Base-by-base conservation (phyloP, 2,329 filamentous ascomycete genomes). In the Phoma sp. region DNA sequence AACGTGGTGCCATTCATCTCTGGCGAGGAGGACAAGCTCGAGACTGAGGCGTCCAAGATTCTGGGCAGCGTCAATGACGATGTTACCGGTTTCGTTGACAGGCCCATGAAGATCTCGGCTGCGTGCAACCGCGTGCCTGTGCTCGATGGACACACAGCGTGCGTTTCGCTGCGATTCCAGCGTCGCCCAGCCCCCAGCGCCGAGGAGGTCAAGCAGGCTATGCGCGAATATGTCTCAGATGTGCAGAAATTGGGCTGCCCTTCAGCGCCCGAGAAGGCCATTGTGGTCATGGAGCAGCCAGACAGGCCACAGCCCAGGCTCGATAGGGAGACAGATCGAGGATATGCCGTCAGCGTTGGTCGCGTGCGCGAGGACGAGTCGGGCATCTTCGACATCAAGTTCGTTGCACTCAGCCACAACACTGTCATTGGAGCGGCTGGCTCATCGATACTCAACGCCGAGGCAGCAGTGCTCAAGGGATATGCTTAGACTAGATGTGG, bases 381-480 rank as follows among this genome's bases (percentile, higher is more conserved):
- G 60, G 91, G 91, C 19, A 89, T 96, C 63, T 97, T 97, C 70
- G 95, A 98, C 73, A 85, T 98, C 74, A 93, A 96, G 76, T 98
- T 98, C 76, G 93, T 95, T 59, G 92, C 92, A 22, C 80, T 98
- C 65, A 96, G 91, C 72, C 95, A 98, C 71, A 91, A 91, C 71
- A 90, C 94, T 58, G 90, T 99, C 51, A 94, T 99, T 74, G 94
- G 94, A 63, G 95, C 95, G 29, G 93, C 94, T n/a, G 95, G 95
- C 10, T 96, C 92, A 2, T 96, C 91, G 29, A 96, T 98, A 77
- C 77, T 98, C 67, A 98, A 98, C 70, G 92, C 93, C 25, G 94
- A 97, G 76, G 92, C 92, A 25, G 92, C 92, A 22, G 88, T 96
- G 10, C 84, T 97, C 63, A 96, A 96, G 81, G 94, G 93, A 5